Percentiles rank a stretch among this genome's conserved stretches.
Evolutionary conservation across 805 yeast genomes (phyloP).

Genomic region (Hanseniaspora clermontiae): DNA sequence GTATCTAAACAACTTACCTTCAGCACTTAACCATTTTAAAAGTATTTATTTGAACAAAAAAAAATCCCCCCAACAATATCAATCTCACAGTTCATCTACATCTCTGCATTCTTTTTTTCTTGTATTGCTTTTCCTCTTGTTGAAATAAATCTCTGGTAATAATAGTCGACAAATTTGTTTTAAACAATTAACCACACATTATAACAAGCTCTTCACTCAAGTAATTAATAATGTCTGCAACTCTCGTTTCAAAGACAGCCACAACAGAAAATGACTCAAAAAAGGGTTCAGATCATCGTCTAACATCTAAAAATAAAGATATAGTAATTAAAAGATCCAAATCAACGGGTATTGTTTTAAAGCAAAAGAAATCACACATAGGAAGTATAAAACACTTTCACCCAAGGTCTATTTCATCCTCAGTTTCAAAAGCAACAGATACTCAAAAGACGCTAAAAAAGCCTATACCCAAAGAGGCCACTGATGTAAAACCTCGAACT

Average conservation of each 20-base stretch:
- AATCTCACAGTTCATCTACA: neutral
- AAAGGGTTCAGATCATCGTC: neutral
- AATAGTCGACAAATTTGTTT: too few relatives aligned
- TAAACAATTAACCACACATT: too few relatives aligned
- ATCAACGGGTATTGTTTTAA: slow-evolving; percentile 11
- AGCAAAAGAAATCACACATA: slow-evolving; percentile 2
- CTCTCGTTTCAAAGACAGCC: neutral
- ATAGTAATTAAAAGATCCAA: slow-evolving; percentile 10
- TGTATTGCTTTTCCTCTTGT: too few relatives aligned
- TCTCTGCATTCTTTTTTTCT: neutral
- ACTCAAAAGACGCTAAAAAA: neutral
- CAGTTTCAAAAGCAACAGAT: neutral
- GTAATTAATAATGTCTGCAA: neutral
- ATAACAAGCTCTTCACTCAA: neutral
- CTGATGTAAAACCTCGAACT: neutral
- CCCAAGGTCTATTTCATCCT: neutral
- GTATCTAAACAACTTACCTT: neutral
- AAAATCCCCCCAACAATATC: neutral
- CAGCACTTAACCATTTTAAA: too few relatives aligned
- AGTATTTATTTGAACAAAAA: neutral
- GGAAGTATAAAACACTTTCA: slow-evolving; percentile 1
- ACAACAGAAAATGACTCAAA: neutral
- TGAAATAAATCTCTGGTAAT: too few relatives aligned
- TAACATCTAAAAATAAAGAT: neutral
- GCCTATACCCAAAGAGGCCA: neutral